Evolutionary conservation across 176 grass and related monocot species (phyloP).

Genomic region (Lolium rigidum): DNA sequence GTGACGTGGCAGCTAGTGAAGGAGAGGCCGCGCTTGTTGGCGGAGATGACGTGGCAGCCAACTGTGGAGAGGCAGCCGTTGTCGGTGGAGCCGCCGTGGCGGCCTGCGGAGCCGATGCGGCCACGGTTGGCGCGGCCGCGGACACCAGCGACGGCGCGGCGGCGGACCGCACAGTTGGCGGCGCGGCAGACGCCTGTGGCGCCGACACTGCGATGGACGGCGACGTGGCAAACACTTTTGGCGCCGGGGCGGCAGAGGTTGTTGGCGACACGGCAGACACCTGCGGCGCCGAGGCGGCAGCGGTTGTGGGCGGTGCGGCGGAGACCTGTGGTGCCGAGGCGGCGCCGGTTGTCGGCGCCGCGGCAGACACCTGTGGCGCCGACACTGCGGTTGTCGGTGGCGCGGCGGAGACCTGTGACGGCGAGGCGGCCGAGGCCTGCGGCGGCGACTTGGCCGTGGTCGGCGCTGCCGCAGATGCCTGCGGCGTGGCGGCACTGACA

Average conservation of each 20-base stretch:
- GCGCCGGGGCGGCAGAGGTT: not conserved
- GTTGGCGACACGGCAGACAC: constrained; percentile 24
- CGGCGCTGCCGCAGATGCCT: constrained; percentile 27
- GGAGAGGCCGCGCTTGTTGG: constrained; percentile 26
- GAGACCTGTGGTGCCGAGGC: not conserved
- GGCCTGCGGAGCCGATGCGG: constrained; percentile 7
- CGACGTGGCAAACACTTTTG: not conserved
- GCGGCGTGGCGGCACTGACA: constrained; percentile 30
- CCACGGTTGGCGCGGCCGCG: not conserved
- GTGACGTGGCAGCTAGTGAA: constrained; percentile 24
- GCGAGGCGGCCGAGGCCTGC: not conserved
- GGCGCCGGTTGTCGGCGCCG: constrained; percentile 16
- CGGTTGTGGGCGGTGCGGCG: constrained; percentile 6
- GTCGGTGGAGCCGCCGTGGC: constrained; percentile 41
- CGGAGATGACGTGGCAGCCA: constrained; percentile 21
- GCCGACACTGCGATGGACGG: not conserved
- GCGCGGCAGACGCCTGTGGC: not conserved
- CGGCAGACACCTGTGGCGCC: not conserved
- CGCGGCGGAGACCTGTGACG: constrained; percentile 2
- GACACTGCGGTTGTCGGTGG: constrained; percentile 19
- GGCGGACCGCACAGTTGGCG: constrained; percentile 9
- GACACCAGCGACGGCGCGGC: not conserved
- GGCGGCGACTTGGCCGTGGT: not conserved
- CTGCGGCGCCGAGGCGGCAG: constrained; percentile 25
- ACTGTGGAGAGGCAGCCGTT: constrained; percentile 5